Percentiles rank a stretch among this genome's conserved stretches.
Conservation (phyloP, 305 asterid genomes). For the Solanum hybrid region DNA sequence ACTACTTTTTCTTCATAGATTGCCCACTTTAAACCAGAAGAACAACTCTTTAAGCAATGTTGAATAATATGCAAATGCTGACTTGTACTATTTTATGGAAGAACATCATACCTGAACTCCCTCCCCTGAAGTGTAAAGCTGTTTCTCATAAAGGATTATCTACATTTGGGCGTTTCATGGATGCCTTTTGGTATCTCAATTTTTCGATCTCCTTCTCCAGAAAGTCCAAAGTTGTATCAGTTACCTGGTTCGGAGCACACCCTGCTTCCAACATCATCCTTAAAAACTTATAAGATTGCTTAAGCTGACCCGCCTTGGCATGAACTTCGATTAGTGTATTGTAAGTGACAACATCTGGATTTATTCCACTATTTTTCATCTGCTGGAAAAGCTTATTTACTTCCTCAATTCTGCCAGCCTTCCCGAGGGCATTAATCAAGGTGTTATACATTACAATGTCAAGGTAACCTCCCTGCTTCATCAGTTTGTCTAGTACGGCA, state of each 20-base stretch:
- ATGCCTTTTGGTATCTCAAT: slow-evolving; percentile 52
- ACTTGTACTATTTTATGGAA: background rate
- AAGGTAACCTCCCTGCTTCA: slow-evolving; percentile 72
- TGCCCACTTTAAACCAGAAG: background rate
- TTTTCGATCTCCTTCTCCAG: slow-evolving; percentile 70
- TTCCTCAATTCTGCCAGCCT: slow-evolving; percentile 69
- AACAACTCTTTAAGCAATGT: background rate
- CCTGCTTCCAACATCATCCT: slow-evolving; percentile 91
- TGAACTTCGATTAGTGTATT: slow-evolving; percentile 88
- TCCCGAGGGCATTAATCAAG: slow-evolving; percentile 77
- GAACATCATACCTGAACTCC: background rate
- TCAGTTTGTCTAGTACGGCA: slow-evolving; percentile 60
- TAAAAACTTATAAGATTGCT: slow-evolving; percentile 70
- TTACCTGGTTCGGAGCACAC: slow-evolving; percentile 83
- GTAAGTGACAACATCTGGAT: slow-evolving; percentile 84
- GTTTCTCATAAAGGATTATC: slow-evolving; percentile 24
- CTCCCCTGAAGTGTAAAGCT: background rate
- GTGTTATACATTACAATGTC: slow-evolving; percentile 94
- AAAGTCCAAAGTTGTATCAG: slow-evolving; percentile 73
- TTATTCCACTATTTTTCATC: slow-evolving; percentile 71
- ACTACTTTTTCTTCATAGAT: background rate
- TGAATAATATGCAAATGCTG: background rate
- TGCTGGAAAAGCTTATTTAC: slow-evolving; percentile 54
- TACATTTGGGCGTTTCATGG: slow-evolving; percentile 28
- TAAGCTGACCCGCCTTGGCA: slow-evolving; percentile 59